These are phyloP conservation scores for Salix viminalis DNA, from an alignment of 345 rosid genomes.

Conservation along the genomic window DNA sequence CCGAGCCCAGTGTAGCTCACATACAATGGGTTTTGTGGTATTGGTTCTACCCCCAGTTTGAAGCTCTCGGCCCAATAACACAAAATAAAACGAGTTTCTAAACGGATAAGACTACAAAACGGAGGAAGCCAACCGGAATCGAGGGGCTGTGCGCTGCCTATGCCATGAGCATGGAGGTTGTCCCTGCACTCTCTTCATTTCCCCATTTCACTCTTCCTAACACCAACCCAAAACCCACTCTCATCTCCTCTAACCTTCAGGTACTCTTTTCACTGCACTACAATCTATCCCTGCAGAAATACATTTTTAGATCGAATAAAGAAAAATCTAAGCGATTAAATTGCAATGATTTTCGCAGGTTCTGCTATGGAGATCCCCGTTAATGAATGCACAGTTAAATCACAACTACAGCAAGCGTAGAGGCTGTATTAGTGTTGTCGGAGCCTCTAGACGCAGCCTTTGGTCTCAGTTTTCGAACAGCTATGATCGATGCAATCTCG, in stretches of 20 bases:
- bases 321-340: neutral
- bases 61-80: no score
- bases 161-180: conserved; percentile 40
- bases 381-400: neutral
- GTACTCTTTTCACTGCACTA: conserved; percentile 10
- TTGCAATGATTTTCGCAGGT: conserved; percentile 31
- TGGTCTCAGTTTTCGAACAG: conserved; percentile 14
- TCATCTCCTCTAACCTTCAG: conserved; percentile 24
- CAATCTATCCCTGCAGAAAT: no score
- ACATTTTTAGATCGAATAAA: no score
- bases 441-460: neutral
- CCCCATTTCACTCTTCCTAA: conserved; percentile 20
- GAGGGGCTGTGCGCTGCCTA: no score
- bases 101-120: no score
- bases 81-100: no score
- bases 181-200: conserved; percentile 40
- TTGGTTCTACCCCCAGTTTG: no score
- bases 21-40: no score
- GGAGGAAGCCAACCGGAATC: no score
- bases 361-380: conserved; percentile 30
- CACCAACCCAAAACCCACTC: conserved; percentile 15
- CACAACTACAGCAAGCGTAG: neutral
- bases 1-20: no score
- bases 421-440: conserved; percentile 16
- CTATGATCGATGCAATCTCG: conserved; percentile 15